A percentile compares a stretch with the other conserved stretches of the same genome.
Evolutionary conservation across 495 filamentous ascomycete genomes (phyloP).

Genomic region (Glarea lozoyensis): DNA sequence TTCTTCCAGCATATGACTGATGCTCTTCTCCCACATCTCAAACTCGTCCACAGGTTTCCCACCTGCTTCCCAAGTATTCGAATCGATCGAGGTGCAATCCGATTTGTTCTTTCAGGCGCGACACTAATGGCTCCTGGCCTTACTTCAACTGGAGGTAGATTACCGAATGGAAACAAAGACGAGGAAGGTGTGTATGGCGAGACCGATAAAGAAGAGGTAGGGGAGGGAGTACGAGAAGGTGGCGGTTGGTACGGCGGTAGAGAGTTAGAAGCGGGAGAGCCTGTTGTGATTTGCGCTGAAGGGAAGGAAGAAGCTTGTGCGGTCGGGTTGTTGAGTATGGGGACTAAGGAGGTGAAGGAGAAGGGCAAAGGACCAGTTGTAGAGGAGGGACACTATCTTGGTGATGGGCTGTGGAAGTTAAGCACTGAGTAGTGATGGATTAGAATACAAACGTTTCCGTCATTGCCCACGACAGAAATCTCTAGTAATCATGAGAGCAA

Average conservation of each 20-base stretch:
- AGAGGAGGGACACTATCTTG: conserved; percentile 86
- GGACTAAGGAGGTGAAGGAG: conserved; percentile 85
- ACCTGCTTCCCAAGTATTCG: conserved; percentile 53
- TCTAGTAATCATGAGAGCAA: too few relatives aligned
- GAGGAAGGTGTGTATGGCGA: conserved; percentile 23
- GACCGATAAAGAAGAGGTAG: conserved; percentile 25
- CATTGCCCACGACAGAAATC: too few relatives aligned
- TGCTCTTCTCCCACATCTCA: conserved; percentile 67
- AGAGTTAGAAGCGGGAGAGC: conserved; percentile 63
- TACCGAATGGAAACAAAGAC: conserved; percentile 51
- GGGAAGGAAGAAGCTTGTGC: conserved; percentile 89
- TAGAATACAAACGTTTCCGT: too few relatives aligned
- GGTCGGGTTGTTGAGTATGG: conserved; percentile 75
- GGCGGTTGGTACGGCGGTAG: conserved; percentile 26
- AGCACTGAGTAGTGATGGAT: conserved; percentile 41
- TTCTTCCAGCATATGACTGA: conserved; percentile 90
- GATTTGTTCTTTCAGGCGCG: conserved; percentile 88
- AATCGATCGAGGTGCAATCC: conserved; percentile 91
- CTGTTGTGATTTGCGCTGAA: conserved; percentile 85
- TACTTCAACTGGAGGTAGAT: conserved; percentile 67
- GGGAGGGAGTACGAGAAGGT: conserved; percentile 30
- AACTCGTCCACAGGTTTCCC: conserved; percentile 66
- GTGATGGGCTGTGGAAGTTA: conserved; percentile 89
- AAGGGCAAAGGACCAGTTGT: conserved; percentile 89
- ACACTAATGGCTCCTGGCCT: conserved; percentile 92